Evolutionary conservation across 2,329 filamentous ascomycete species (phyloP).

Genomic region (Colletotrichum sp.): DNA sequence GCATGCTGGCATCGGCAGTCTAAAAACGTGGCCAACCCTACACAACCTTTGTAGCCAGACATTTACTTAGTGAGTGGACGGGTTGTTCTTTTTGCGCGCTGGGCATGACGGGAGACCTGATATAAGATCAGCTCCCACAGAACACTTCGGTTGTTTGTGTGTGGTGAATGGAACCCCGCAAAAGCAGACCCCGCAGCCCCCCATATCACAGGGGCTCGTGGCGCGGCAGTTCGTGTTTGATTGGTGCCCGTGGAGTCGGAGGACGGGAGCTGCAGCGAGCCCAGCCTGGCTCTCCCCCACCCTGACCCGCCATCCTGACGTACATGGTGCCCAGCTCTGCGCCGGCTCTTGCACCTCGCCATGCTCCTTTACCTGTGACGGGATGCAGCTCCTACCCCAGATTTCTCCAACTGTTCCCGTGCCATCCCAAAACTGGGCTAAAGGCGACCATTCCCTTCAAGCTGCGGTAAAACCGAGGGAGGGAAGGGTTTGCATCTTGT

Average conservation of each 20-base stretch:
- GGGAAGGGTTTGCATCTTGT: background rate
- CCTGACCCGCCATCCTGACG: slow-evolving; percentile 15
- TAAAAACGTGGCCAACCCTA: background rate
- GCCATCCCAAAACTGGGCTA: background rate
- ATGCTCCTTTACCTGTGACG: background rate
- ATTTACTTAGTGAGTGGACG: background rate
- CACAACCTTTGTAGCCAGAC: background rate
- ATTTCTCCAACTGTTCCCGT: slow-evolving; percentile 16
- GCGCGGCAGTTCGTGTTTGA: slow-evolving; percentile 10
- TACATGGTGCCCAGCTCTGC: background rate
- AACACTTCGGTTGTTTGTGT: background rate
- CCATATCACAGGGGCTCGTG: background rate
- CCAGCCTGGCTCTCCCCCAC: background rate
- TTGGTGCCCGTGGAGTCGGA: background rate
- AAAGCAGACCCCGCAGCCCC: background rate
- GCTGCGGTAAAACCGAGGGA: background rate
- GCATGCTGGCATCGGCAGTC: background rate
- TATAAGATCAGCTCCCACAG: background rate
- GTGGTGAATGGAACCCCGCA: background rate
- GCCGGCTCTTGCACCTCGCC: background rate
- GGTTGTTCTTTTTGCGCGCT: background rate
- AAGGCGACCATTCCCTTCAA: background rate
- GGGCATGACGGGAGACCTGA: background rate
- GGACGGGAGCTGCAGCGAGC: background rate
- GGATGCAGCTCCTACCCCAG: slow-evolving; percentile 7